Evolutionary conservation across 1,284 basidiomycete genomes (phyloP).

Genomic region (Farysia itapuensis): DNA sequence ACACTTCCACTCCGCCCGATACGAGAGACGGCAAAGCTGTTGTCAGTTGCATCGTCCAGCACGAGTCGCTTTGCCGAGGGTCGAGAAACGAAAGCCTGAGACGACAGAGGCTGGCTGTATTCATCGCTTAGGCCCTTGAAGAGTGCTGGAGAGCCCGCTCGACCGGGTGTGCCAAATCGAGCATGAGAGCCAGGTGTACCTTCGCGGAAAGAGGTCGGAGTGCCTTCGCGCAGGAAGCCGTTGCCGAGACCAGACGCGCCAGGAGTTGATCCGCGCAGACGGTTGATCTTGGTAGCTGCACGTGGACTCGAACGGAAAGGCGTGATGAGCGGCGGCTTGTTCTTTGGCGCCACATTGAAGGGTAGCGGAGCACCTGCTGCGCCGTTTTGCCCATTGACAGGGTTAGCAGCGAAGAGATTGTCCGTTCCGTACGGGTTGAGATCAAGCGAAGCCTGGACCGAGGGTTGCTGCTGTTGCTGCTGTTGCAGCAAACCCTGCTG

Average conservation of each 20-base stretch:
- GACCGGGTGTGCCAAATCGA: constrained; percentile 26
- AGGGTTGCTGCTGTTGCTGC: constrained; percentile 60
- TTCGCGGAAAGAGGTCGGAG: constrained; percentile 50
- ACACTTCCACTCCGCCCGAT: constrained; percentile 36
- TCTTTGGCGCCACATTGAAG: constrained; percentile 60
- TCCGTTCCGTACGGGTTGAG: constrained; percentile 84
- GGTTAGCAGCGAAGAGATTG: constrained; percentile 62
- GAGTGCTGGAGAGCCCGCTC: constrained; percentile 53
- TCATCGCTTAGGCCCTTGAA: constrained; percentile 67
- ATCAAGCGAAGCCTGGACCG: constrained; percentile 66
- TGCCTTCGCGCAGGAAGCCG: constrained; percentile 38
- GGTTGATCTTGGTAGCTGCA: constrained; percentile 51
- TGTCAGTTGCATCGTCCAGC: constrained; percentile 65
- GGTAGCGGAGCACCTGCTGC: constrained; percentile 44
- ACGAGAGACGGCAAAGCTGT: constrained; percentile 29
- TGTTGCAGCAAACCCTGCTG: constrained; percentile 35
- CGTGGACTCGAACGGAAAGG: constrained; percentile 61
- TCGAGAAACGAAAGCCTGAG: constrained; percentile 70
- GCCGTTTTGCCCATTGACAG: constrained; percentile 37
- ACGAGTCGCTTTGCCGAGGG: constrained; percentile 94
- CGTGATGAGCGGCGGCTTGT: constrained; percentile 62
- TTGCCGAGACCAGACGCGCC: constrained; percentile 30
- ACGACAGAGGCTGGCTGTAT: constrained; percentile 41
- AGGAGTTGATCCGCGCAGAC: constrained; percentile 55
- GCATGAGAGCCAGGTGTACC: constrained; percentile 43